Percentiles rank a stretch among this genome's conserved stretches.
Evolutionary conservation across 1,284 basidiomycete genomes (phyloP).

Genomic region (Cystobasidiaceae sp.): DNA sequence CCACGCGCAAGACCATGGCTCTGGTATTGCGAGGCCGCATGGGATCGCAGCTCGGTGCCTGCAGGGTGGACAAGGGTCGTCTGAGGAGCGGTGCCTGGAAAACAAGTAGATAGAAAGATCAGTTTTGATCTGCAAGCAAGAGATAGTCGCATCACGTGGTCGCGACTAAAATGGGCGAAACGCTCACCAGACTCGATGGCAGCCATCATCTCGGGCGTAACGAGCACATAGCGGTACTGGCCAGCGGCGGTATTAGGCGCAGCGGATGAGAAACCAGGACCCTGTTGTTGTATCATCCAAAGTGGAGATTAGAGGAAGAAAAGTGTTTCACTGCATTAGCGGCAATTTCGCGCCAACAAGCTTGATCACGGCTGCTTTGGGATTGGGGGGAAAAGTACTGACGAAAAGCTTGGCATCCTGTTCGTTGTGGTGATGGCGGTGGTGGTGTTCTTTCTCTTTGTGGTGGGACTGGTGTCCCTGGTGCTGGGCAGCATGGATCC

Average conservation of each 20-base stretch:
- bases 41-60: slow-evolving; percentile 3
- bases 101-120: neutral
- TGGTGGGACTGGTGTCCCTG: neutral
- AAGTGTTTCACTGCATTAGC: too few species aligned
- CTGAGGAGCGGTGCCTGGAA: slow-evolving; percentile 13
- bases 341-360: too few species aligned
- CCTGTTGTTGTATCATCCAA: neutral
- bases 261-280: slow-evolving; percentile 27
- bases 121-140: neutral
- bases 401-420: slow-evolving; percentile 28
- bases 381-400: neutral
- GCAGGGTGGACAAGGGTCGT: slow-evolving; percentile 22
- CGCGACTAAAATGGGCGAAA: neutral
- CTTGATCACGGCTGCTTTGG: too few species aligned
- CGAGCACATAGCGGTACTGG: slow-evolving; percentile 28
- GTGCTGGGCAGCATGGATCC: slow-evolving; percentile 1
- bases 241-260: slow-evolving; percentile 16
- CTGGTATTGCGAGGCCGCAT: neutral
- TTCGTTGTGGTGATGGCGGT: slow-evolving; percentile 5
- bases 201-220: slow-evolving; percentile 27
- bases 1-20: too few species aligned
- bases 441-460: neutral
- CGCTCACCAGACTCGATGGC: slow-evolving; percentile 25
- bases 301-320: neutral
- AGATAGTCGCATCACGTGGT: neutral